Evolutionary conservation across 2,329 filamentous ascomycete genomes (phyloP).

Genomic region (Talaromyces rugulosus): DNA sequence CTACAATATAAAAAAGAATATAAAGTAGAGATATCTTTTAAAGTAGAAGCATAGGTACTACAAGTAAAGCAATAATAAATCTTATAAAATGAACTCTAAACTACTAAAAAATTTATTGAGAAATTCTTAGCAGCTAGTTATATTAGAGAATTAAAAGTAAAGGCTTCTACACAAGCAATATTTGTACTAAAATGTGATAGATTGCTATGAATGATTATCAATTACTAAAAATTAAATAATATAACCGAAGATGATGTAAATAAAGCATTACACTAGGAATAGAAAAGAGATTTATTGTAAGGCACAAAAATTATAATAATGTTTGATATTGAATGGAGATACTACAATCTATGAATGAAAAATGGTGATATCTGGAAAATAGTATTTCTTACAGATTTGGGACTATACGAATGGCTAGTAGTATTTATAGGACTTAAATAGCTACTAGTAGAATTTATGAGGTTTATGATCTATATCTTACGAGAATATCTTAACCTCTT

Average conservation of each 20-base stretch:
- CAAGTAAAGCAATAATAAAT: neutral
- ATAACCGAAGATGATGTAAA: neutral
- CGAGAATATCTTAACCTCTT: neutral
- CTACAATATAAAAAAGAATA: neutral
- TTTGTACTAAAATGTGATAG: slow-evolving; percentile 1
- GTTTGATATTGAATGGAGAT: no score
- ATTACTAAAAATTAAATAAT: slow-evolving; percentile 3
- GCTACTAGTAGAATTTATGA: neutral
- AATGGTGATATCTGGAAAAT: neutral
- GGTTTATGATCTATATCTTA: neutral
- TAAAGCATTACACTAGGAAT: neutral
- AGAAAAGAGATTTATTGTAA: no score
- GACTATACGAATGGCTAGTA: neutral
- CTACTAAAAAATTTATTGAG: slow-evolving; percentile 2
- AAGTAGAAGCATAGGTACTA: no score
- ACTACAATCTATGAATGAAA: no score
- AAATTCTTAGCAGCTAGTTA: neutral
- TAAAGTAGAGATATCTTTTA: neutral
- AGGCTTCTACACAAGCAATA: neutral
- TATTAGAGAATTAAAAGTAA: neutral
- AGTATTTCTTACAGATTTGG: neutral
- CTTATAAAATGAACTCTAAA: no score
- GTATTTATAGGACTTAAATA: neutral
- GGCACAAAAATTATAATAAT: no score
- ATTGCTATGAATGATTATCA: neutral